Evolutionary conservation across 257 asterid genomes (phyloP).

Genomic region (Solanum lycopersicoides): DNA sequence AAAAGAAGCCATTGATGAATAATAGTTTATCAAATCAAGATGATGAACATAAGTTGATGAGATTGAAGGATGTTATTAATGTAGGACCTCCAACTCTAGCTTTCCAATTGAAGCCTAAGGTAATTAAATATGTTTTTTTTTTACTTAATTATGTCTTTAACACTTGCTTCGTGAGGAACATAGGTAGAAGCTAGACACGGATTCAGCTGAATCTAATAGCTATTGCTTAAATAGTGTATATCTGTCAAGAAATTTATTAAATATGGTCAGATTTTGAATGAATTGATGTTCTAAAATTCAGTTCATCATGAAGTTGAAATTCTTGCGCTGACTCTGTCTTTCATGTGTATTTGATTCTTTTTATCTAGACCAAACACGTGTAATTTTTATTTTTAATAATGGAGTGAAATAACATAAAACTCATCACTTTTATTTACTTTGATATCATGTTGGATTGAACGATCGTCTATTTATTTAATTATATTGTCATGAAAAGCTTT

Average conservation of each 20-base stretch:
- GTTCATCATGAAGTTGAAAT: not conserved
- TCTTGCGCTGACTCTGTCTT: rapidly evolving
- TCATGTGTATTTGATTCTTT: not conserved
- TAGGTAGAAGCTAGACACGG: not conserved
- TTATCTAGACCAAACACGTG: not conserved
- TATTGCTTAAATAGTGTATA: not conserved
- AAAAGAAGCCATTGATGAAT: slow-evolving; percentile 19
- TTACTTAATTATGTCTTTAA: not conserved
- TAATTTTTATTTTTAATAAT: not conserved
- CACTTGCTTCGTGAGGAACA: rapidly evolving
- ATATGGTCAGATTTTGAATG: not conserved
- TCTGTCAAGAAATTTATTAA: not conserved
- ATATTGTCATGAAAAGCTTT: not conserved
- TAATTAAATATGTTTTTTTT: not conserved
- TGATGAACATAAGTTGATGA: slow-evolving; percentile 1
- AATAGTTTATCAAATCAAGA: not conserved
- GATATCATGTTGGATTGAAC: not conserved
- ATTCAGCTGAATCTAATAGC: not conserved
- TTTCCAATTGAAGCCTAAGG: slow-evolving; percentile 45
- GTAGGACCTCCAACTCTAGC: slow-evolving; percentile 38
- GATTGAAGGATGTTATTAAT: slow-evolving; percentile 20
- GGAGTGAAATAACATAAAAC: not conserved
- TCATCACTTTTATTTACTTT: not conserved
- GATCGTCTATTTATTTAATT: not conserved
- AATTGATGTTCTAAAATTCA: not conserved